phyloP scores from a whole-genome alignment of 352 stramenopile genomes.

The Pelagophyceae sp. region DNA sequence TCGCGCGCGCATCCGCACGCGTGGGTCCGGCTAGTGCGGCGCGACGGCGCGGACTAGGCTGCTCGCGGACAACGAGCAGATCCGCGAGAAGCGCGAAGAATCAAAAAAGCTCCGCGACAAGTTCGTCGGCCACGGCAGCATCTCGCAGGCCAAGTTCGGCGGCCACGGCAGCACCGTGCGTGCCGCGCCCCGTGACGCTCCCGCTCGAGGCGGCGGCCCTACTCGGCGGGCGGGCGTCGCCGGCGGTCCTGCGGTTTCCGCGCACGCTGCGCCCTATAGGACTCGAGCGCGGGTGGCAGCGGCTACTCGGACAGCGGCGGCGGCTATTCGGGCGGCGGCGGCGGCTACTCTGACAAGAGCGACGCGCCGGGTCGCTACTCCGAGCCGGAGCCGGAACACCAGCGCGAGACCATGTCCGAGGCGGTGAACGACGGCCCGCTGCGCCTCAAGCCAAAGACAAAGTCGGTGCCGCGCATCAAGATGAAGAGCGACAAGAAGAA shows the following conservation, averaged over 20 bases:
- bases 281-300: neutral
- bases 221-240: neutral
- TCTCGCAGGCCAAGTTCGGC: neutral
- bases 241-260: neutral
- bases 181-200: too few relatives aligned
- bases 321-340: constrained; percentile 6
- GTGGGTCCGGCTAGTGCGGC: too few relatives aligned
- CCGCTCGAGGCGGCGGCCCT: too few relatives aligned
- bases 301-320: constrained; percentile 14
- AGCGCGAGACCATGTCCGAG: neutral
- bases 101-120: constrained; percentile 55
- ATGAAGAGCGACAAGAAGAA: neutral
- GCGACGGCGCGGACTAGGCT: too few relatives aligned
- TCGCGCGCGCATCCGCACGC: too few relatives aligned
- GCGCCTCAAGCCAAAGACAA: neutral
- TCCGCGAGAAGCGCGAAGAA: constrained; percentile 64
- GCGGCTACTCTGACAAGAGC: too few relatives aligned
- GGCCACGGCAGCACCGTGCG: neutral
- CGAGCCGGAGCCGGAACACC: neutral
- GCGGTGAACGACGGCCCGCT: neutral
- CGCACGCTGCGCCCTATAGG: neutral
- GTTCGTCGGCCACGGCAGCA: constrained; percentile 35
- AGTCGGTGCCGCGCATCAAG: constrained; percentile 13
- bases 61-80: constrained; percentile 57
- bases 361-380: neutral